Evolutionary conservation across 192 early-diverging fungal genomes (phyloP).

Genomic region (Allomyces macrogynus): DNA sequence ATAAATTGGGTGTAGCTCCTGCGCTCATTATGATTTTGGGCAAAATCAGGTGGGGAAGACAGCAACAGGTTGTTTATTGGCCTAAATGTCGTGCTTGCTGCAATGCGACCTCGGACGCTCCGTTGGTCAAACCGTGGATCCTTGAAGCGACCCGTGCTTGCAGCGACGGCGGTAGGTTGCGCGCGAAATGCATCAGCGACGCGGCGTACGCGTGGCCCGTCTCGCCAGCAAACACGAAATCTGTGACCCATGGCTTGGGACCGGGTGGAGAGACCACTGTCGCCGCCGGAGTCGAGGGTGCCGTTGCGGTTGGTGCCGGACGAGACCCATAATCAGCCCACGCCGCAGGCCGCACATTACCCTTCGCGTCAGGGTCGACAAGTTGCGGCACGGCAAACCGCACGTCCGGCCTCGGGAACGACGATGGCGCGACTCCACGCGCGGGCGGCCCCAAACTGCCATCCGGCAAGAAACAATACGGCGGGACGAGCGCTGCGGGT

Average conservation of each 20-base stretch:
- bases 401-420: too few species aligned
- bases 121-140: too few species aligned
- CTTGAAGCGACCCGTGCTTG: too few species aligned
- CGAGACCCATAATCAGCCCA: neutral
- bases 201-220: neutral
- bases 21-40: too few species aligned
- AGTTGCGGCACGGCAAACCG: too few species aligned
- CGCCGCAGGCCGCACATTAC: too few species aligned
- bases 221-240: neutral
- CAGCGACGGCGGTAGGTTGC: neutral
- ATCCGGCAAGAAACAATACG: neutral
- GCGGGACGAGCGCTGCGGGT: neutral
- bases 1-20: too few species aligned
- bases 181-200: neutral
- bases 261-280: neutral
- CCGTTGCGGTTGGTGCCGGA: neutral
- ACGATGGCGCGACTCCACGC: neutral
- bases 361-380: too few species aligned
- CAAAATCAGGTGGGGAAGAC: too few species aligned
- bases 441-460: neutral
- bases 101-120: too few species aligned
- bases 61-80: too few species aligned
- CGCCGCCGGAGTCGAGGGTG: neutral
- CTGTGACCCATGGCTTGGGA: neutral
- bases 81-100: too few species aligned